Percentiles rank a stretch among this genome's conserved stretches.
These are phyloP conservation scores for Cutaneotrichosporon cavernicola DNA, from an alignment of 1,284 basidiomycete genomes.

Conservation along the genomic window DNA sequence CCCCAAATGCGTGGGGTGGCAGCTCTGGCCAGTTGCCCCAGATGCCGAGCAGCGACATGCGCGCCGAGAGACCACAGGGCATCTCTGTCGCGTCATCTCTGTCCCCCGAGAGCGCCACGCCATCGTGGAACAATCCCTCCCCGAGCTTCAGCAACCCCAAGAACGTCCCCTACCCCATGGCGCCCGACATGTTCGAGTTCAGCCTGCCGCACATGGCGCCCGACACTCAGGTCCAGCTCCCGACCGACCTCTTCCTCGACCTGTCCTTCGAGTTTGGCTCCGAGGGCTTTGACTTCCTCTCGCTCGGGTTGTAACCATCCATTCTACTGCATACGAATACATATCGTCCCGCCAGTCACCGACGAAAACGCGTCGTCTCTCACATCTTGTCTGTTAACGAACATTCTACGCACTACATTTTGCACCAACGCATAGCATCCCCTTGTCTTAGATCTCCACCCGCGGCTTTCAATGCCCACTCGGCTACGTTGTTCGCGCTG, in stretches of 20 bases:
- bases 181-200: conserved; percentile 10
- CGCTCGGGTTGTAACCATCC: conserved; percentile 3
- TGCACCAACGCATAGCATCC: not conserved
- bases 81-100: not conserved
- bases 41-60: conserved; percentile 11
- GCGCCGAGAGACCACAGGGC: conserved; percentile 4
- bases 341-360: not conserved
- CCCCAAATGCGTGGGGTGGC: conserved; percentile 17
- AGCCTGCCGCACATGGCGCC: not conserved
- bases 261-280: conserved; percentile 41
- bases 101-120: conserved; percentile 5
- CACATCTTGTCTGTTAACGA: not conserved
- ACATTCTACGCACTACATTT: not conserved
- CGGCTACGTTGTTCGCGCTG: not conserved
- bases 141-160: conserved; percentile 3
- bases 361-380: not conserved
- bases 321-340: no score
- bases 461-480: not conserved
- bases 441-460: not conserved
- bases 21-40: not conserved
- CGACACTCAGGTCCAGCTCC: conserved; percentile 28
- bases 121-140: conserved; percentile 3
- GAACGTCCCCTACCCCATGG: not conserved
- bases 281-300: conserved; percentile 42
- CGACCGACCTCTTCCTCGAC: conserved; percentile 35